phyloP scores from a whole-genome alignment of 805 yeast species.

The Hanseniaspora jakobsenii region DNA sequence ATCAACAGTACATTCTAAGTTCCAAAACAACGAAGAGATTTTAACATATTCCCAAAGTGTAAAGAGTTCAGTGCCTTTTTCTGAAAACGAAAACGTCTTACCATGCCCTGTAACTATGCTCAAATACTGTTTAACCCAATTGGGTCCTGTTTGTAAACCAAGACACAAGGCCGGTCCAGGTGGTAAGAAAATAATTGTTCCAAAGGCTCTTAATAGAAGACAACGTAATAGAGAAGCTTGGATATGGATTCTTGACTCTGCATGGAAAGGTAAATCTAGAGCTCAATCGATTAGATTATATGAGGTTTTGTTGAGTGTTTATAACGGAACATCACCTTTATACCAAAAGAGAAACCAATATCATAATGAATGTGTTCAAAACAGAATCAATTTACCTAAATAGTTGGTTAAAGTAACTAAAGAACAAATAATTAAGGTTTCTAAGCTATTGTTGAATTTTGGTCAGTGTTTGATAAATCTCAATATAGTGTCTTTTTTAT shows the following conservation, averaged over 20 bases:
- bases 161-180: conserved; percentile 30
- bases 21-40: neutral
- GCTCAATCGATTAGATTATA: conserved; percentile 81
- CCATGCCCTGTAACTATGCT: conserved; percentile 54
- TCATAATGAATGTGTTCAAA: conserved; percentile 79
- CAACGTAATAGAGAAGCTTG: conserved; percentile 82
- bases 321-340: conserved; percentile 66
- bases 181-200: conserved; percentile 73
- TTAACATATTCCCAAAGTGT: neutral
- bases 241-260: conserved; percentile 79
- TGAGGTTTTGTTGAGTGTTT: conserved; percentile 74
- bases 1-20: neutral
- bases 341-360: conserved; percentile 70
- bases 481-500: too few species aligned
- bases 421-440: too few species aligned
- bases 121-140: conserved; percentile 59
- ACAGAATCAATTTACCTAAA: conserved; percentile 23
- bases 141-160: conserved; percentile 77
- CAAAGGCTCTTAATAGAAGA: conserved; percentile 68
- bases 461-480: too few species aligned
- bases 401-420: too few species aligned
- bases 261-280: conserved; percentile 62
- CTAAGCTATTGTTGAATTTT: too few species aligned
- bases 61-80: neutral
- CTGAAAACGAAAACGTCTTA: neutral